Evolutionary conservation across 352 stramenopile genomes (phyloP).

Genomic region (Pythium rishiriense): DNA sequence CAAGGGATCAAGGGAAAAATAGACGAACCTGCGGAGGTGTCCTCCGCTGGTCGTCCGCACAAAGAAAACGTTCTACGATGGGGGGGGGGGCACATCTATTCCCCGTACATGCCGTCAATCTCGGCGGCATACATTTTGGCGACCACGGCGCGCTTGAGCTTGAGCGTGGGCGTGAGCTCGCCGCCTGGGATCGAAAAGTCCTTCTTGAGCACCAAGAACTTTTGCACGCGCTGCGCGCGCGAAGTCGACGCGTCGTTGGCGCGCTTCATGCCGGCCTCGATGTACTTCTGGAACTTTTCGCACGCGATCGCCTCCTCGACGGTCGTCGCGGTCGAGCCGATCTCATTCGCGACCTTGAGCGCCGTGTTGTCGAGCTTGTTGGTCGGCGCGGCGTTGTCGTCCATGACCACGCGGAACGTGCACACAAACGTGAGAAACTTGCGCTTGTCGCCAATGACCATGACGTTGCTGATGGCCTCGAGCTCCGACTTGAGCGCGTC

Average conservation of each 20-base stretch:
- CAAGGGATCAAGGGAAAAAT: too few species aligned
- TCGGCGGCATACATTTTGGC: constrained; percentile 84
- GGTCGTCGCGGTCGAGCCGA: constrained; percentile 68
- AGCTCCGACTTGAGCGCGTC: constrained; percentile 85
- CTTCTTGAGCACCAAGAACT: constrained; percentile 71
- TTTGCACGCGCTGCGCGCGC: constrained; percentile 65
- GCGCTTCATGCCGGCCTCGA: constrained; percentile 66
- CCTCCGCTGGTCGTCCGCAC: too few species aligned
- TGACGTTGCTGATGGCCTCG: constrained; percentile 77
- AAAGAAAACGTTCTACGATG: constrained; percentile 1
- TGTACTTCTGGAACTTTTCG: constrained; percentile 72
- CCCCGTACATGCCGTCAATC: constrained; percentile 87
- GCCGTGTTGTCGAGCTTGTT: constrained; percentile 73
- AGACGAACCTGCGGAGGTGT: too few species aligned
- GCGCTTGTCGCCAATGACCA: constrained; percentile 90
- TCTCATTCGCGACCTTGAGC: constrained; percentile 58
- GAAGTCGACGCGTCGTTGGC: constrained; percentile 58
- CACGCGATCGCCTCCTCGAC: constrained; percentile 75
- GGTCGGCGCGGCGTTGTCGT: constrained; percentile 55
- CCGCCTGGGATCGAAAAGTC: constrained; percentile 88
- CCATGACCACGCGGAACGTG: constrained; percentile 71
- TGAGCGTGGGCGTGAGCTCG: constrained; percentile 94
- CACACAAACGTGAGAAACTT: constrained; percentile 91
- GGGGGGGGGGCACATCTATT: too few species aligned
- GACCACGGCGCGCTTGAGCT: constrained; percentile 90